Base-by-base conservation (phyloP, 441 rosid genomes). In the Arabidopsis hybrid region DNA sequence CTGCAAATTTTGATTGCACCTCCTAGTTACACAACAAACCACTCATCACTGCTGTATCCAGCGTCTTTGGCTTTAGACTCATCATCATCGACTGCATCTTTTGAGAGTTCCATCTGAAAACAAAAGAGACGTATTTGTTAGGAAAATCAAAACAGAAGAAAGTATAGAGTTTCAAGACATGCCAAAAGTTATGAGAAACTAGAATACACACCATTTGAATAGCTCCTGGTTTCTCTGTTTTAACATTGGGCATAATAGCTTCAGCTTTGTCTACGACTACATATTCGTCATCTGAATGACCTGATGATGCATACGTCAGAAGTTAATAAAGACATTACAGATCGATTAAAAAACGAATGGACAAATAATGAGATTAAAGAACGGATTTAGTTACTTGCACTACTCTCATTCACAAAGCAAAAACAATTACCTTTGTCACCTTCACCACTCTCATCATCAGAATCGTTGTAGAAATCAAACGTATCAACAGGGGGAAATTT, bases 171-270 rank as follows among this genome's bases (percentile, higher is more conserved):
- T 4, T 2, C 32, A 29, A 49, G 49, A 11, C 64, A 68, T 34
- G 59, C 4, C 31, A 64, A 56, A 21, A 3, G 12, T 61, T 67
- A 40, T 13, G 39, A 50, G 65, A 45, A 61, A 53, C 35, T n/a
- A 70, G 46, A 62, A 46, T 39, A 3, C 61, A n/a, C 57, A 76
- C 79, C 75, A 76, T 63, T 31, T 76, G 79, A 55, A 75, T 61
- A 9, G 69, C 58, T 68, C 43, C 69, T 4, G 7, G 18, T 62
- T 39, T 69, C 66, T 61, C 70, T 29, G 40, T 46, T 38, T 69
- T 40, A 62, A 39, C 12, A 31, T 6, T 5, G 14, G 53, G 42
- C n/a, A 16, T 0, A 40, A 16, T 0, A 40, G 35, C 73, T 40
- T 60, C 49, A n/a, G 31, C 70, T 16, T 46, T 5, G 16, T 36